Evolutionary conservation across 2,329 filamentous ascomycete genomes (phyloP), one percentile per base, ranked within the genome.

Genomic region (Reticulascus tulasneorum): DNA sequence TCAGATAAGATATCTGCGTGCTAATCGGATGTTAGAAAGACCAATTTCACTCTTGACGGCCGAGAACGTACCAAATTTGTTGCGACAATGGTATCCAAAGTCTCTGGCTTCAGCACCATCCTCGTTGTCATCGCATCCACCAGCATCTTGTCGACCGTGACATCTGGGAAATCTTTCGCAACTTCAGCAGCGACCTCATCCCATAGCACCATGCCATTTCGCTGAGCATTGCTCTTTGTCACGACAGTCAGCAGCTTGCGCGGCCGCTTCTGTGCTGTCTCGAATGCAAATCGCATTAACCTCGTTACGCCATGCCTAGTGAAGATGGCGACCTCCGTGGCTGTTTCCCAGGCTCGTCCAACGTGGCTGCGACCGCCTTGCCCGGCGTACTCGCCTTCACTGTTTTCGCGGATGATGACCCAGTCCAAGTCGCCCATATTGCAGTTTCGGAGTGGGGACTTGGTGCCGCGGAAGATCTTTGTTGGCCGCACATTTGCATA

Each of bases 141-240:
- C 15, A 82, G 62, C 75, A 81, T 80, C 63, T 80, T 81, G 42
- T 82, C 77, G 30, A 69, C 62, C 28, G 63, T 63, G 3, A 82
- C 77, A 45, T 81, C 75, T 0, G 74, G 72, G 46, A 74, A 82
- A 1, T 80, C 75, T 37, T 59, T 65, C 1, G 69, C 66, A 11
- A 82, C 69, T n/a, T 67, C 61, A 2, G 56, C 54, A 1, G 75
- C 75, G 9, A 83, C 65, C 47, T 79, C 71, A 49, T 83, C 79
- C 79, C 79, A 82, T 45, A 83, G 67, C 1, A 83, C 79, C 76
- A 84, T 79, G 0, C 78, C 79, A 46, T 82, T 79, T 3, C 79
- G 63, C 57, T 82, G 77, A 0, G 78, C 77, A 52, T 83, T 83
- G 37, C 71, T 77, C 60, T 83, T 83, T 2, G 77, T 81, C 13